A percentile compares a stretch with the other conserved stretches of the same genome.
Conservation (phyloP, 768 basidiomycete species). For the Rhizopogon salebrosus region DNA sequence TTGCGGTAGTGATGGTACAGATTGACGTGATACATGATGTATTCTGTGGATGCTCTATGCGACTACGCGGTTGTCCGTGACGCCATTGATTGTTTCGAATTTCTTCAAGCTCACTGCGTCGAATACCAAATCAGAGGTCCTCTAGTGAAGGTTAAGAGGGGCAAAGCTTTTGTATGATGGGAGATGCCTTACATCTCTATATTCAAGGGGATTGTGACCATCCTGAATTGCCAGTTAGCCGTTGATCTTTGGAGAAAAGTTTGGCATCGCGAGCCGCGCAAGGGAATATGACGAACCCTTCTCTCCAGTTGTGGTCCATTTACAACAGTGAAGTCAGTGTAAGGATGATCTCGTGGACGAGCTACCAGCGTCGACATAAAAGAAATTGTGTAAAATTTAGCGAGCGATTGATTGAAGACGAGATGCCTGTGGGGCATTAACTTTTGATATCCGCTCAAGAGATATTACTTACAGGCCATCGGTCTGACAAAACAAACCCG, state of each 20-base stretch:
- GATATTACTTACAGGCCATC: constrained; percentile 11
- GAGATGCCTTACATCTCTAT: constrained; percentile 8
- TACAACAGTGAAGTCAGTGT: constrained; percentile 19
- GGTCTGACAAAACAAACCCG: constrained; percentile 9
- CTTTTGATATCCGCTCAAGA: not conserved
- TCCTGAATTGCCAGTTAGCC: constrained; percentile 13
- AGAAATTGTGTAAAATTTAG: constrained; percentile 33
- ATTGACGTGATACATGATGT: not conserved
- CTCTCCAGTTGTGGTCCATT: constrained; percentile 15
- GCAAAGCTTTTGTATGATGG: not conserved
- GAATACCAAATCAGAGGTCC: constrained; percentile 16
- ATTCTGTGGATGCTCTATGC: not conserved
- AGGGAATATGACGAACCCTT: constrained; percentile 12
- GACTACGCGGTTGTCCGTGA: not conserved
- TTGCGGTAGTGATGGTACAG: not conserved
- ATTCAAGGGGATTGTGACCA: constrained; percentile 6
- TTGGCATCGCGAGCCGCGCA: not conserved
- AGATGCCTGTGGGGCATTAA: constrained; percentile 16
- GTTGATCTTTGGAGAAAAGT: not conserved
- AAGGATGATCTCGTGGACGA: constrained; percentile 14
- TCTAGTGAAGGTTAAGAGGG: not conserved
- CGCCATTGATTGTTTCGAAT: not conserved
- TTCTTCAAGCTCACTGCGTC: constrained; percentile 15
- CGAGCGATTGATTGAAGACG: constrained; percentile 25
- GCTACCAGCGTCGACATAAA: constrained; percentile 29